Base-by-base conservation (phyloP, 1,139 yeast species). In the Diutina ranongensis region DNA sequence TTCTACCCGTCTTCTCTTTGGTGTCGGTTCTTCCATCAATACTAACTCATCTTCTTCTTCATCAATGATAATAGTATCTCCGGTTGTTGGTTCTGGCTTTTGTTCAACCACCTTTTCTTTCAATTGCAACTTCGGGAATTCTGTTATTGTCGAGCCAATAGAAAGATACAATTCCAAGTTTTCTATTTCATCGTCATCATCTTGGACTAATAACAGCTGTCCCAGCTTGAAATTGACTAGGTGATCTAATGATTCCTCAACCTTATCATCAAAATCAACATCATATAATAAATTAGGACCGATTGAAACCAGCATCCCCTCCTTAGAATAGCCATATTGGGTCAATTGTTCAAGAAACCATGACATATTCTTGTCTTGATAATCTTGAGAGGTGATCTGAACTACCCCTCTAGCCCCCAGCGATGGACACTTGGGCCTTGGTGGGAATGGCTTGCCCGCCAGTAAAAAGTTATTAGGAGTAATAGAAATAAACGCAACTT, bases 221-320 rank as follows among this genome's bases (percentile, higher is more conserved):
- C 89, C 92, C 44, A 68, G 65, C 8, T 54, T 56, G 31, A 89
- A 65, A 4, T 82, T 83, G 1, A 54, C 53, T 20, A 92, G 61
- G 2, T 76, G 76, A 0, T 53, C 49, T 20, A 92, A 62, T 0
- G 70, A 60, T 40, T 65, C 68, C 0, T 66, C 68, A 9, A 72
- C 55, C 55, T 89, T 82, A 56, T 89, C 97, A 46, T 87, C 96
- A 60, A 86, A 87, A 56, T 94, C 99, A 45, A 72, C 72, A 61
- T 94, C 98, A 56, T 86, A 87, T 10, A 94, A 63, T 50, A 92
- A 68, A 51, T 73, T 75, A 33, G 80, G 77, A 20, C 72, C 64
- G 2, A 75, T 78, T 27, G 80, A 69, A 35, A 84, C 74, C 21
- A 84, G 62, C 0, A 92, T 67, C 1, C 87, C 66, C 48, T 83